Evolutionary conservation across 345 rosid species (phyloP), one percentile per base, ranked within the genome.

Genomic region (Durio zibethinus): DNA sequence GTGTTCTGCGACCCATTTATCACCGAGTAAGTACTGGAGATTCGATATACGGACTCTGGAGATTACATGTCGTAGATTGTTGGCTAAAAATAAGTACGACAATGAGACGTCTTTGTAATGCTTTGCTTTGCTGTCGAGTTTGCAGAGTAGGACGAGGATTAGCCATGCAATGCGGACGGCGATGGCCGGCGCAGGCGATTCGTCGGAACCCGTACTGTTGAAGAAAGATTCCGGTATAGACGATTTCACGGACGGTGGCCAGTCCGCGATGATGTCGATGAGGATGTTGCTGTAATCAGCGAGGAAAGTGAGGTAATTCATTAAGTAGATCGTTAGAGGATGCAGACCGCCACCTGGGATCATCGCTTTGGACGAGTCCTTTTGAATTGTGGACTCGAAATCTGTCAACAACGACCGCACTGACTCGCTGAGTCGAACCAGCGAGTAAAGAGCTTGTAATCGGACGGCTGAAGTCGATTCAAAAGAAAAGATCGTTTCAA

Each of bases 81-180:
- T 93, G 12, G 93, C 90, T 27, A 93, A 76, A 88, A 89, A 93
- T 77, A 93, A 88, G 76, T 90, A 90, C 14, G 87, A 82, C 29
- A 82, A 10, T 2, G 93, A 80, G 27, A 79, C 81, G 67, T 87
- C 87, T 33, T 88, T 90, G 84, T 89, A 91, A 27, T 70, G 84
- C 72, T 90, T 80, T 2, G 93, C 84, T 82, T 89, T 93, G 21
- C 76, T 75, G 84, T 91, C 97, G 64, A 93, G 87, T 64, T 86
- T 91, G 80, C 93, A 90, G 2, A 91, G 89, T 4, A 93, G 85
- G 25, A 88, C 82, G 21, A 90, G 88, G 52, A 91, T 75, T 18
- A 91, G 48, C 93, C 90, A 87, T 20, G 93, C 89, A 50, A 90
- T 31, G 70, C 85, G 86, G n/a, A 67, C 10, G 35, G 85, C 83